Evolutionary conservation across 768 basidiomycete genomes (phyloP), one percentile per base, ranked within the genome.

Genomic region (Russula dissimulans): DNA sequence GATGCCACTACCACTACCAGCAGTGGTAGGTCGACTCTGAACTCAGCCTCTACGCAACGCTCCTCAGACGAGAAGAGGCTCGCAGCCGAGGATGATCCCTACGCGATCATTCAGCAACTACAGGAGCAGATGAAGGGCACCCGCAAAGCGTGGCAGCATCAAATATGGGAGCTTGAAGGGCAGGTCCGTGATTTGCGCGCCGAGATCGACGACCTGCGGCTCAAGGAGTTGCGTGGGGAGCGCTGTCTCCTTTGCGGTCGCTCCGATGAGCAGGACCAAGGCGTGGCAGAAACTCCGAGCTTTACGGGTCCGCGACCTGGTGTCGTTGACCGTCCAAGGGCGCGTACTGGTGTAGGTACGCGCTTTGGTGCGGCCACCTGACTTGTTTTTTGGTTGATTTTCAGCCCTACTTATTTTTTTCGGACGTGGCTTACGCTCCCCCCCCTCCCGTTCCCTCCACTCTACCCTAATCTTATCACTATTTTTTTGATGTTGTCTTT

Each of bases 81-180:
- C 34, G 68, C 68, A 54, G 61, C 65, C 6, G 66, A 71, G 0
- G 77, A 76, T 42, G 77, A 81, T 56, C 79, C 79, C 39, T 69
- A 76, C 47, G 65, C 75, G 26, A 70, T 79, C 34, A 75, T 87
- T 42, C 76, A 77, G 60, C 72, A 76, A 18, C 71, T 88, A 39
- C 86, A 84, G 67, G 81, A 87, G 36, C 82, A 88, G 69, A 74
- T 89, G 41, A 67, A 72, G 41, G 74, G 75, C 9, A 72, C 83
- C 29, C 82, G 84, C 56, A 78, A 79, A 64, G 80, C 79, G 22
- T 89, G 86, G 85, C 85, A 88, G 67, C 79, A 76, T 59, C 84
- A 87, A 60, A 79, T 89, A 53, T 83, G 80, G 84, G 89, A 90
- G 67, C 73, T 91, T 53, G 87, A 87, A 67, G 79, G 81, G 12